Percentiles rank a stretch among this genome's conserved stretches.
phyloP scores from a whole-genome alignment of 208 protist species.

The Acanthamoeba lenticulata region DNA sequence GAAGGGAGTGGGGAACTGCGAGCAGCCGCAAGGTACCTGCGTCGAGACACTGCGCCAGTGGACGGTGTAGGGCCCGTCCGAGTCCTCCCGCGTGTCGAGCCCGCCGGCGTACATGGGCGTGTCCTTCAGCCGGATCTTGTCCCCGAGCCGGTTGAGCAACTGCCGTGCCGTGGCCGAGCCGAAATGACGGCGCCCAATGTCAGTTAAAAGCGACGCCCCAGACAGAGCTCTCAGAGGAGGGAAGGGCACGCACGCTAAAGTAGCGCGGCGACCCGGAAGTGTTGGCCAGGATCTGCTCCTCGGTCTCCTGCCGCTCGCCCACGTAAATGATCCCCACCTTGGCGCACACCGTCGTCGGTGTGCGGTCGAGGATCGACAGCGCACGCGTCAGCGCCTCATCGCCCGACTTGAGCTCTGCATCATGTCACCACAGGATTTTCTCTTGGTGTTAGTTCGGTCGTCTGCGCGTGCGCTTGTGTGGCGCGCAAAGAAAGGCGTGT shows the following conservation, averaged over 20 bases:
- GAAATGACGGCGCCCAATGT: no score
- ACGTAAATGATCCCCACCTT: slow-evolving; percentile 59
- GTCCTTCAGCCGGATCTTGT: slow-evolving; percentile 64
- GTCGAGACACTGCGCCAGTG: slow-evolving; percentile 31
- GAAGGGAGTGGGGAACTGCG: no score
- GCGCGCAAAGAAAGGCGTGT: no score
- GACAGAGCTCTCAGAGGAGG: no score
- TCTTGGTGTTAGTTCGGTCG: no score
- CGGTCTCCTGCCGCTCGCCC: slow-evolving; percentile 66
- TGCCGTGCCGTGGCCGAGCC: no score
- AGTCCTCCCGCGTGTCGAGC: slow-evolving; percentile 65
- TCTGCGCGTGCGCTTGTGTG: no score
- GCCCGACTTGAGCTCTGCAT: background rate
- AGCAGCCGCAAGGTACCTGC: background rate
- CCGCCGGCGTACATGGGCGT: slow-evolving; percentile 75
- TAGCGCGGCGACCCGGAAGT: slow-evolving; percentile 73
- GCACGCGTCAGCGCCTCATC: slow-evolving; percentile 4
- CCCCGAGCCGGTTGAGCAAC: slow-evolving; percentile 69
- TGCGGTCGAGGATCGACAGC: slow-evolving; percentile 42
- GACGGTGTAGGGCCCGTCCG: slow-evolving; percentile 25
- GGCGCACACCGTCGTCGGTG: background rate
- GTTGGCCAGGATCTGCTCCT: slow-evolving; percentile 78
- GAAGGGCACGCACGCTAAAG: background rate
- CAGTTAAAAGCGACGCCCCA: no score
- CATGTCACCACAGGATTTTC: no score